Percentiles rank a stretch among this genome's conserved stretches.
These are phyloP conservation scores for Priceomyces castillae DNA, from an alignment of 805 yeast genomes.

Conservation along the genomic window DNA sequence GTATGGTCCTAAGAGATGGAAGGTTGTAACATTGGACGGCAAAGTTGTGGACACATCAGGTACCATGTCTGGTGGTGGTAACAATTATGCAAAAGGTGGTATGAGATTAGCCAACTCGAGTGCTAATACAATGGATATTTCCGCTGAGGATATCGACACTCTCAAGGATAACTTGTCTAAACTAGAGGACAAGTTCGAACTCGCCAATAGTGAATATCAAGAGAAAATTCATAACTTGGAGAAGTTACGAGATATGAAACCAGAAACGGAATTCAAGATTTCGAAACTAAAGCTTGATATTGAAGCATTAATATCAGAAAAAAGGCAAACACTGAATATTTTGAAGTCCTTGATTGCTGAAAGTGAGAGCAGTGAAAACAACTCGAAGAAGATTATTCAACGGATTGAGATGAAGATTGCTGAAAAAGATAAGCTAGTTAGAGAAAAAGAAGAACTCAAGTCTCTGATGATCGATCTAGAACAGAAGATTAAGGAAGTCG, in stretches of 20 bases:
- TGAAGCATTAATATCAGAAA: slow-evolving; percentile 54
- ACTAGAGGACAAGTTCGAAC: slow-evolving; percentile 54
- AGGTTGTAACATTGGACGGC: slow-evolving; percentile 93
- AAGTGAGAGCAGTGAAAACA: slow-evolving; percentile 26
- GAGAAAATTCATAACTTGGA: slow-evolving; percentile 61
- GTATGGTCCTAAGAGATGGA: slow-evolving; percentile 71
- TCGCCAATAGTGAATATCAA: slow-evolving; percentile 47
- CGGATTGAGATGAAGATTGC: slow-evolving; percentile 37
- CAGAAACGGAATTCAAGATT: slow-evolving; percentile 62
- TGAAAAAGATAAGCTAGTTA: slow-evolving; percentile 17
- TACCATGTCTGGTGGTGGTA: slow-evolving; percentile 96
- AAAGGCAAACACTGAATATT: slow-evolving; percentile 43
- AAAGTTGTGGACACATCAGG: slow-evolving; percentile 90
- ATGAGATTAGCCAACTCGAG: slow-evolving; percentile 57
- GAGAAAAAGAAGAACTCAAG: slow-evolving; percentile 36
- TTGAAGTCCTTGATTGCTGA: slow-evolving; percentile 42
- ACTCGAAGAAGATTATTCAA: slow-evolving; percentile 26
- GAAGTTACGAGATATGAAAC: slow-evolving; percentile 61
- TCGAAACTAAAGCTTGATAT: slow-evolving; percentile 63
- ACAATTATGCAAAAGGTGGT: slow-evolving; percentile 63
- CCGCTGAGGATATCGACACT: slow-evolving; percentile 55
- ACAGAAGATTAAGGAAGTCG: slow-evolving; percentile 55
- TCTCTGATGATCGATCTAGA: slow-evolving; percentile 56
- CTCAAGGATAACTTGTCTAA: slow-evolving; percentile 50
- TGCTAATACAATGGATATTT: slow-evolving; percentile 29